Base-by-base conservation (phyloP, 2,329 filamentous ascomycete genomes). In the Fusarium incarnatum region DNA sequence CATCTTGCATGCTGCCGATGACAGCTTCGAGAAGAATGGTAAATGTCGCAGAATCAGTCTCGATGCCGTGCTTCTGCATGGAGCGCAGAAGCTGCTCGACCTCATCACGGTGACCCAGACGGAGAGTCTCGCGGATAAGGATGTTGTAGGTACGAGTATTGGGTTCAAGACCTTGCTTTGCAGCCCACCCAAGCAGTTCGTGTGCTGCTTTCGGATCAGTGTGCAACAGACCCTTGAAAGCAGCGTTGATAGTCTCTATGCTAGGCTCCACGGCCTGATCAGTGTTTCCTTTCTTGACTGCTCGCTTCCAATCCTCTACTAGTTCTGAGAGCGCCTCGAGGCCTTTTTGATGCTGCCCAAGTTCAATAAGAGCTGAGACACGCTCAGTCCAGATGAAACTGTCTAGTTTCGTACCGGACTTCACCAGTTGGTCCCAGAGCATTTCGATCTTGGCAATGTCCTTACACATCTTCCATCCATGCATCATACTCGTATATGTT, bases 401-500 rank as follows among this genome's bases (percentile, higher is more conserved):
- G 77, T 95, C 92, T 7, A 93, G 88, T 68, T 85, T 80, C 12
- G 89, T 74, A 3, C 87, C 87, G 3, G 88, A 85, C 11, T 75
- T 76, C 6, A 86, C 74, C 79, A 96, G 87, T 68, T 86, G 87
- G 0, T 79, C 71, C 93, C 93, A 97, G 32, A 94, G 84, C 2
- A 83, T 83, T 58, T 90, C 86, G 64, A 94, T 82, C 23, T 85
- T 88, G n/a, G 82, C 77, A 1, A 83, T 70, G 72, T 93, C 89
- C 56, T 84, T 83, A 52, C 87, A 84, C 52, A 83, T 84, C 75
- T 86, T 87, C 79, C 90, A 93, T 2, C 92, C 92, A 59, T 88
- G 84, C 70, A 96, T 87, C 86, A 96, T 91, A 45, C 87, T 82
- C 41, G 89, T 91, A 87, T 92, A 96, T 0, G 92, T 91, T 71